phyloP scores from a whole-genome alignment of 345 rosid species.

The Physaria fendleri region DNA sequence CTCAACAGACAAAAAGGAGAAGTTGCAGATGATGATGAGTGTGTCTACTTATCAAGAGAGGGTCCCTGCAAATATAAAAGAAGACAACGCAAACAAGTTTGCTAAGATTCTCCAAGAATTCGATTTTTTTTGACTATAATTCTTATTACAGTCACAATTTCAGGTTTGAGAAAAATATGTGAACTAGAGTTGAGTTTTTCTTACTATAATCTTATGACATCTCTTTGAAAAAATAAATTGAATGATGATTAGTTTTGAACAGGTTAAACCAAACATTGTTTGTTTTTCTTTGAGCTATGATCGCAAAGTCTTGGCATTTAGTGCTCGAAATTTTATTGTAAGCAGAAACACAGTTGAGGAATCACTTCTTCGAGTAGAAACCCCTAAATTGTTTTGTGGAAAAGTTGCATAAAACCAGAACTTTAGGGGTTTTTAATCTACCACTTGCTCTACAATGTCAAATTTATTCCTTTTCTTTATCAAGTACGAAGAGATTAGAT shows the following conservation, averaged over 20 bases:
- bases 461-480: too few relatives aligned
- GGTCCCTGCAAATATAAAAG: slow-evolving; percentile 60
- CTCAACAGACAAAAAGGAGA: slow-evolving; percentile 69
- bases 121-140: slow-evolving; percentile 49
- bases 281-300: too few relatives aligned
- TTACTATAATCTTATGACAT: not conserved
- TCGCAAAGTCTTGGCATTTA: too few relatives aligned
- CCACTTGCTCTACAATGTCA: too few relatives aligned
- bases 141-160: slow-evolving; percentile 1
- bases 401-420: too few relatives aligned
- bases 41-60: slow-evolving; percentile 64
- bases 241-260: not conserved
- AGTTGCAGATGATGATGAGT: slow-evolving; percentile 59
- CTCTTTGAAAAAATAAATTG: not conserved
- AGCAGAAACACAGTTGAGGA: too few relatives aligned
- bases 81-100: slow-evolving; percentile 51
- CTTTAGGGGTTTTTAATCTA: too few relatives aligned
- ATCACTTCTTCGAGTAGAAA: too few relatives aligned
- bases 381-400: too few relatives aligned
- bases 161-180: not conserved
- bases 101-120: slow-evolving; percentile 55
- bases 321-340: too few relatives aligned
- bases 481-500: too few relatives aligned
- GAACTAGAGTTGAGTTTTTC: not conserved
- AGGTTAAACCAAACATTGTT: too few relatives aligned